Conservation (phyloP, 1,284 basidiomycete genomes). For the Malassezia globosa region DNA sequence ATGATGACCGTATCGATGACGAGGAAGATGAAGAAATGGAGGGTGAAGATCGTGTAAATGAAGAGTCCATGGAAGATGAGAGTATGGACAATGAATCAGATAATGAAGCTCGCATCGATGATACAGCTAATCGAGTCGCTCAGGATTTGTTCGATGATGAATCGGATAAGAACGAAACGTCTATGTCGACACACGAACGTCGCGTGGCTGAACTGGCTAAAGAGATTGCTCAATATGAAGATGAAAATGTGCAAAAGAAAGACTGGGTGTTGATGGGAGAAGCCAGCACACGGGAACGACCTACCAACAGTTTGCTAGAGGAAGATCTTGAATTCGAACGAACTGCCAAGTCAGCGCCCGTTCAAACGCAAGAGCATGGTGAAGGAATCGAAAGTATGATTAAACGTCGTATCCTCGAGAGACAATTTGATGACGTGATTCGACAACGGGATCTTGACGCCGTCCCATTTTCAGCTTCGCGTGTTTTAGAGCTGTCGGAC, state of each 20-base stretch:
- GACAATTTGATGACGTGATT: conserved; percentile 79
- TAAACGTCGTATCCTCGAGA: conserved; percentile 75
- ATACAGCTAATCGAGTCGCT: conserved; percentile 51
- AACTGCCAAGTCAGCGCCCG: conserved; percentile 70
- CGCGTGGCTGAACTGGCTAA: conserved; percentile 51
- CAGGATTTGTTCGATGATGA: conserved; percentile 53
- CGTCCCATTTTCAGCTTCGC: conserved; percentile 66
- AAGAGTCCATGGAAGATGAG: conserved; percentile 40
- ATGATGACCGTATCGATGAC: conserved; percentile 20
- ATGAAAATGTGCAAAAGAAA: conserved; percentile 53
- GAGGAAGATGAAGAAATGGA: conserved; percentile 33
- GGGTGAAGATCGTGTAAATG: conserved; percentile 14
- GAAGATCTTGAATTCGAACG: conserved; percentile 91
- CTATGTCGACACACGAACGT: conserved; percentile 51
- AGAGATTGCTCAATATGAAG: conserved; percentile 53
- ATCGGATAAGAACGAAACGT: conserved; percentile 48
- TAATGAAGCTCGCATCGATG: conserved; percentile 23
- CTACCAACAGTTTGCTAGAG: conserved; percentile 80
- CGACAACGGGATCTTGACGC: conserved; percentile 66
- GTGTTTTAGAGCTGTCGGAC: conserved; percentile 79
- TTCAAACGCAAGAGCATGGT: conserved; percentile 79
- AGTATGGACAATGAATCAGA: conserved; percentile 20
- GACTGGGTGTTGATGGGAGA: conserved; percentile 94
- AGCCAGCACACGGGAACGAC: conserved; percentile 66
- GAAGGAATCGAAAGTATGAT: conserved; percentile 77